Base-by-base conservation (phyloP, 1,284 basidiomycete genomes). In the Boletus albobrunnescens region DNA sequence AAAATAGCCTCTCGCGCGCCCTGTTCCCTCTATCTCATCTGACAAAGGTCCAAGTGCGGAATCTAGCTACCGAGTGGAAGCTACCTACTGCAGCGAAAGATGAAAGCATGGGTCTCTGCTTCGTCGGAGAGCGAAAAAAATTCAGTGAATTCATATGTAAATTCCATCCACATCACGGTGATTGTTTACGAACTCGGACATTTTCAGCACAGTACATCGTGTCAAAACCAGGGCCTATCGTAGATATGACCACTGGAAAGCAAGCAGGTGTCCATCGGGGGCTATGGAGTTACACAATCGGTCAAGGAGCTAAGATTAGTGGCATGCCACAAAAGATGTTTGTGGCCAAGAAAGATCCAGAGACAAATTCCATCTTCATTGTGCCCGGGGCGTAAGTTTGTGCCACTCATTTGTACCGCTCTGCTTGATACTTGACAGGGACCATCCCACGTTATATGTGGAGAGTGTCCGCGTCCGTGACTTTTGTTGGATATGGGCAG, bases 91-190 rank as follows among this genome's bases (percentile, higher is more conserved):
- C 92, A 1, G 73, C 79, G 2, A 76, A 91, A 45, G 76, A 75
- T 19, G 95, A 99, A 64, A 94, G 90, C 65, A 95, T 97, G 87
- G 95, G 95, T 0, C 78, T 98, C n/a, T 98, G 95, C 63, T 98
- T 98, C 56, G 85, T 98, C 8, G 95, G 94, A 12, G 80, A 94
- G 67, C 81, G 84, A 57, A 74, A 77, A 14, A 77, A 73, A 44
- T 95, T 95, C 59, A 75, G 76, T 36, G 70, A 79, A 13, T 95
- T 94, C 61, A 67, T 95, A 39, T 78, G 92, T 91, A 50, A 46
- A 69, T 42, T 38, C 12, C 26, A n/a, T n/a, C n/a, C n/a, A n/a
- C n/a, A n/a, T n/a, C n/a, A n/a, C n/a, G n/a, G n/a, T n/a, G n/a
- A n/a, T n/a, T n/a, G n/a, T n/a, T n/a, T n/a, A n/a, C n/a, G 26